Conservation (phyloP, 177 flowering plant genomes). For the Vitis hybrid region DNA sequence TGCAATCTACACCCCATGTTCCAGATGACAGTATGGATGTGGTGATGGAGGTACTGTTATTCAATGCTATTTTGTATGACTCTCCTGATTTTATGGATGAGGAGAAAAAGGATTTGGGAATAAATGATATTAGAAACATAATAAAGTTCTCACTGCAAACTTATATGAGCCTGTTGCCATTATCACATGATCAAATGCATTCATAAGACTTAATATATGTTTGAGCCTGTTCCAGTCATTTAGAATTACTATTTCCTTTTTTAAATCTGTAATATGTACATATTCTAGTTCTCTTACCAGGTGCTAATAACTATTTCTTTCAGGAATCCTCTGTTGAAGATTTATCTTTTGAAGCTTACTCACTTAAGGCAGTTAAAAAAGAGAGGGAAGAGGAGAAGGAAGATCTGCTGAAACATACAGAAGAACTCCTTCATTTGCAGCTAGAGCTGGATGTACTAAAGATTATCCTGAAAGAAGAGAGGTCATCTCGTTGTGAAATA, state of each 20-base stretch:
- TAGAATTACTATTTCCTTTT: background rate
- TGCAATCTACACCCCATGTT: conserved; percentile 23
- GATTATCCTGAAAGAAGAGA: conserved; percentile 80
- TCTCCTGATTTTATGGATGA: background rate
- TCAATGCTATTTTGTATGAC: background rate
- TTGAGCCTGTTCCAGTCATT: background rate
- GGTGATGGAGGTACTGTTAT: conserved; percentile 35
- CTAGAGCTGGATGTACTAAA: conserved; percentile 83
- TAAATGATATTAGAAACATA: background rate
- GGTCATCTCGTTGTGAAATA: conserved; percentile 35
- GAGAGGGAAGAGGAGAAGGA: conserved; percentile 26
- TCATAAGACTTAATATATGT: background rate
- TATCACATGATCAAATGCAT: background rate
- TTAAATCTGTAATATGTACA: background rate
- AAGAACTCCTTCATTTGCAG: conserved; percentile 69
- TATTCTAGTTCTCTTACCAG: background rate
- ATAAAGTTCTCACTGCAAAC: background rate
- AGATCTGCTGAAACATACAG: conserved; percentile 33
- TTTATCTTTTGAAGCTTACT: conserved; percentile 22
- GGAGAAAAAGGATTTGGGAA: background rate
- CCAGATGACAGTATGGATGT: conserved; percentile 22
- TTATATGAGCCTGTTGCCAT: background rate
- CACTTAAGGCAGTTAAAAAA: conserved; percentile 19
- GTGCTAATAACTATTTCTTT: conserved; percentile 8
- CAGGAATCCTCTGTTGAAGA: conserved; percentile 38